Base-by-base conservation (phyloP, 768 basidiomycete species). In the Lactarius hengduanensis region DNA sequence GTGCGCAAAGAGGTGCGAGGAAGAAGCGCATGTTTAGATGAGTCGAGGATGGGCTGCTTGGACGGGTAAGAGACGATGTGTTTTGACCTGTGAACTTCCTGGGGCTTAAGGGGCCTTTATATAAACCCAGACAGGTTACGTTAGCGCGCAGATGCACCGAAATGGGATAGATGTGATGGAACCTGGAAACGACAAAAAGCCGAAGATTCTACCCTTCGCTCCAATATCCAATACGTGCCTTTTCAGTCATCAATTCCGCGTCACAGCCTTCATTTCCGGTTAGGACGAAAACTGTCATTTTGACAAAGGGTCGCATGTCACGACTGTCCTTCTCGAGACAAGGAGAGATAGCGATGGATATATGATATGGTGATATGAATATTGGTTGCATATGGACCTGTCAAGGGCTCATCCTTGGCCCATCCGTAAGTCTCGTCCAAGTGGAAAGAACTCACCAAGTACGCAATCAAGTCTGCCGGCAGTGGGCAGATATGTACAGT, bases 21-120 rank as follows among this genome's bases (percentile, higher is more conserved):
- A 63, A 20, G 54, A 67, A 63, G 10, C 66, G 66, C 66, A 67
- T 67, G 20, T 40, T 67, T 0, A 4, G 26, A 28, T 4, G 32
- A 18, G 65, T n/a, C 28, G n/a, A 40, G n/a, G 57, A 9, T 11
- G 57, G n/a, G 13, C 4, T 22, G 57, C 22, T 40, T 15, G n/a
- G 57, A n/a, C 9, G 36, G 57, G n/a, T 34, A 4, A 22, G 34
- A 15, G 36, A 34, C 10, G 41, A n/a, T 3, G 26, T 20, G 41
- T 54, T n/a, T 13, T 30, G 41, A n/a, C 20, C 15, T 47, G 45
- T 10, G 45, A 47, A 22, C n/a, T 47, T n/a, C 45, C 45, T 47
- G n/a, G 45, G 22, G 18, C 47, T 22, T 22, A 16, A 18, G 6
- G 41, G 41, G 41, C 41, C 0, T 55, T 60, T 62, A n/a, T 66